Conservation (phyloP, 768 basidiomycete genomes). For the Calocybe cyanea region DNA sequence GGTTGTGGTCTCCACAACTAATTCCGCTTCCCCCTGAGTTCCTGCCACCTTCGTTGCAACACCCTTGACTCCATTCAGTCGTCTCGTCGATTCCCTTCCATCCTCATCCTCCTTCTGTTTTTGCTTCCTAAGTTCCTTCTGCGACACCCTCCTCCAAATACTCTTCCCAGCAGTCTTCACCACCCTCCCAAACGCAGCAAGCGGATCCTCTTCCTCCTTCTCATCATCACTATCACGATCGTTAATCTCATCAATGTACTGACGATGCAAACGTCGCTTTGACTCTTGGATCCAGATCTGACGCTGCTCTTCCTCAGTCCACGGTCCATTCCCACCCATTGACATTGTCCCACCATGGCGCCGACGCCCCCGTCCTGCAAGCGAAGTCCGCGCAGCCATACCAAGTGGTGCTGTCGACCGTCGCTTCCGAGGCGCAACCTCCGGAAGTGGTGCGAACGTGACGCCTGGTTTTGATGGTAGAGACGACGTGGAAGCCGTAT, state of each 20-base stretch:
- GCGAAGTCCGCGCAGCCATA: conserved; percentile 44
- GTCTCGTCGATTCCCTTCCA: conserved; percentile 4
- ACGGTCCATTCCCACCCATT: conserved; percentile 21
- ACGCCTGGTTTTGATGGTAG: conserved; percentile 32
- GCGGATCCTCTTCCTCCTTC: conserved; percentile 40
- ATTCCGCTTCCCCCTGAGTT: conserved; percentile 2
- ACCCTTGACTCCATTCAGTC: conserved; percentile 4
- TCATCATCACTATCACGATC: conserved; percentile 4
- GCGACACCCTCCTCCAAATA: conserved; percentile 48
- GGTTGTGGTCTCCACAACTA: conserved; percentile 3
- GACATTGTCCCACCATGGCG: conserved; percentile 3
- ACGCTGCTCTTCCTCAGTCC: conserved; percentile 35
- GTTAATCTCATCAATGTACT: conserved; percentile 13
- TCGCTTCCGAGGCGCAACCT: conserved; percentile 45
- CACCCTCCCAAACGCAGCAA: conserved; percentile 45
- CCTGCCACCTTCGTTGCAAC: not conserved
- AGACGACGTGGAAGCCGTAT: conserved; percentile 31
- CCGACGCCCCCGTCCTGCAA: conserved; percentile 31
- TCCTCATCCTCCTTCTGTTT: conserved; percentile 14
- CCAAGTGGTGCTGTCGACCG: conserved; percentile 50
- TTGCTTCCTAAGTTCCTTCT: conserved; percentile 25
- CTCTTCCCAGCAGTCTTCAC: conserved; percentile 48
- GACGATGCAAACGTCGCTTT: conserved; percentile 13
- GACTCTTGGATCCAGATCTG: conserved; percentile 18
- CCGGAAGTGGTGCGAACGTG: conserved; percentile 58